Evolutionary conservation across 306 rosid species (phyloP).

Genomic region (Trifolium fragiferum): DNA sequence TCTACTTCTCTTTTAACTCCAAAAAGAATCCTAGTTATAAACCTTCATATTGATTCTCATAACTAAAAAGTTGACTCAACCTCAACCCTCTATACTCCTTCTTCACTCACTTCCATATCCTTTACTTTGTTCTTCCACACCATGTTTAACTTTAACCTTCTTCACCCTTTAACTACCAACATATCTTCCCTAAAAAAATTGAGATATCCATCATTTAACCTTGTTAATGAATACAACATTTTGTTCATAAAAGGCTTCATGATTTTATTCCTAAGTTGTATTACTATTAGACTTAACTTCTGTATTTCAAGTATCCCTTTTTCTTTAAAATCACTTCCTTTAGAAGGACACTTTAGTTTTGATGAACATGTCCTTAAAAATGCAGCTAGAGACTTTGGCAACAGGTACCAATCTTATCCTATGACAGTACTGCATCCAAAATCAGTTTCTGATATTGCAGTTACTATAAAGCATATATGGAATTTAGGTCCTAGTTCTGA

Average conservation of each 20-base stretch:
- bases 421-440: conserved; percentile 82
- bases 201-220: conserved; percentile 52
- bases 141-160: conserved; percentile 51
- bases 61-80: conserved; percentile 70
- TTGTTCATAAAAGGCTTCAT: conserved; percentile 55
- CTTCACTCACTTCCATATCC: neutral
- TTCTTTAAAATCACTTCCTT: conserved; percentile 65
- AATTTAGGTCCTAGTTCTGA: conserved; percentile 70
- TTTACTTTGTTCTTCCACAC: neutral
- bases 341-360: conserved; percentile 78
- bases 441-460: conserved; percentile 79
- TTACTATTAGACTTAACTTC: conserved; percentile 58
- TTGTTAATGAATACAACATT: conserved; percentile 52
- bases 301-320: conserved; percentile 56
- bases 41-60: conserved; percentile 74
- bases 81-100: conserved; percentile 46
- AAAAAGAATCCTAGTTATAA: conserved; percentile 58
- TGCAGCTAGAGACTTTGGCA: conserved; percentile 88
- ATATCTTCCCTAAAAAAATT: conserved; percentile 46
- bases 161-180: conserved; percentile 53
- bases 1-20: conserved; percentile 55
- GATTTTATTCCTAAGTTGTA: conserved; percentile 62
- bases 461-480: conserved; percentile 72
- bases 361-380: conserved; percentile 63
- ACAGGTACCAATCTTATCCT: conserved; percentile 72